These are phyloP conservation scores for Liriodendron chinense DNA, from an alignment of 164 flowering plant genomes.

Conservation along the genomic window DNA sequence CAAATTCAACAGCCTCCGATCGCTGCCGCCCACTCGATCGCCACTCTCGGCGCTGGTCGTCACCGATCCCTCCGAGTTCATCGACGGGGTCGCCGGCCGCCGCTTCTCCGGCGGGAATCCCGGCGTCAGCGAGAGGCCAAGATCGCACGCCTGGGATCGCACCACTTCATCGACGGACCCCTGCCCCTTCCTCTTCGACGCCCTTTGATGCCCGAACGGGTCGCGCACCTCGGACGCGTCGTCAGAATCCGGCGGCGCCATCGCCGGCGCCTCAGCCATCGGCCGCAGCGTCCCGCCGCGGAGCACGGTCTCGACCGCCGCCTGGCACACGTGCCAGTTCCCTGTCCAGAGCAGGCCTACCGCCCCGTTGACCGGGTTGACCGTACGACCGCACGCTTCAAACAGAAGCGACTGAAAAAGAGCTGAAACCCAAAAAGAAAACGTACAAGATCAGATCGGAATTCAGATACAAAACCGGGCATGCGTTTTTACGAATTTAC, in stretches of 20 bases:
- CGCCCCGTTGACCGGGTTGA: conserved; percentile 85
- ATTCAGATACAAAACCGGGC: background rate
- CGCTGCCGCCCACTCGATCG: conserved; percentile 1
- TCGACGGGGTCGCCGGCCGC: conserved; percentile 54
- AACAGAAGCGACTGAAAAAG: conserved; percentile 64
- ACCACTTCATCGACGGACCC: conserved; percentile 13
- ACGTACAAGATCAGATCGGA: background rate
- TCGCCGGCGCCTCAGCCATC: conserved; percentile 32
- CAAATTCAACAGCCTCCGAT: conserved; percentile 20
- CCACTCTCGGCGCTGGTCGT: conserved; percentile 45
- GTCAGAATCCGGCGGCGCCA: conserved; percentile 23
- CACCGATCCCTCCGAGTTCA: conserved; percentile 66
- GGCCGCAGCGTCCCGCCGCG: conserved; percentile 57
- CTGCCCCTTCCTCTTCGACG: background rate
- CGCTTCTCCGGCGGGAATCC: conserved; percentile 20
- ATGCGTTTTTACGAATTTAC: background rate
- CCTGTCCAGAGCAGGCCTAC: conserved; percentile 78
- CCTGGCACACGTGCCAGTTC: conserved; percentile 76
- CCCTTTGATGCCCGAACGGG: conserved; percentile 2
- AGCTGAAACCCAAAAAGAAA: conserved; percentile 32
- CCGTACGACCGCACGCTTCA: conserved; percentile 81
- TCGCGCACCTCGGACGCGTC: conserved; percentile 34
- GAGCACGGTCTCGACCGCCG: conserved; percentile 75
- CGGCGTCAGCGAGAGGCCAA: conserved; percentile 55
- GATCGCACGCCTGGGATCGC: conserved; percentile 33